Conservation (phyloP, 2,329 filamentous ascomycete species). For the Tolypocladium endophyticum region DNA sequence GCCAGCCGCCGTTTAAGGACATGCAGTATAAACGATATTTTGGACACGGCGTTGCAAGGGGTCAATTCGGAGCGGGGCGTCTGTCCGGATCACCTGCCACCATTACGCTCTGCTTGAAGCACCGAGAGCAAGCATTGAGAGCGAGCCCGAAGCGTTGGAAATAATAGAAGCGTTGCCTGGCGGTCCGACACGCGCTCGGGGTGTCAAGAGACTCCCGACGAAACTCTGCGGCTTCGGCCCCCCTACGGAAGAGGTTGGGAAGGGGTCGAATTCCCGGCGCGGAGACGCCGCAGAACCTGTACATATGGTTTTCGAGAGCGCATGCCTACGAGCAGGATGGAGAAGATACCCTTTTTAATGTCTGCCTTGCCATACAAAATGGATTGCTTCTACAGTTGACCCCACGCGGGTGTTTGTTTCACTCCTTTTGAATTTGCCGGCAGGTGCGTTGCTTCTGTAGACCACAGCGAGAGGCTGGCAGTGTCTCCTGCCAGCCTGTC, state of each 20-base stretch:
- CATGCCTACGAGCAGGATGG: not conserved
- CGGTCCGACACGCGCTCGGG: not conserved
- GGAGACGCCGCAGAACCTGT: not conserved
- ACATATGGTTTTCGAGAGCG: not conserved
- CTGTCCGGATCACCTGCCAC: not conserved
- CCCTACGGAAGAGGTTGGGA: not conserved
- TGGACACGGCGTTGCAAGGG: not conserved
- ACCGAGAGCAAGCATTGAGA: not conserved
- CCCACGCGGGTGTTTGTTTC: not conserved
- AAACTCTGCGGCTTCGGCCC: not conserved
- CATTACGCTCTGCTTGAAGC: not conserved
- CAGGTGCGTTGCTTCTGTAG: not conserved
- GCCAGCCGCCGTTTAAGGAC: too few relatives aligned
- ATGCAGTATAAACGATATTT: not conserved
- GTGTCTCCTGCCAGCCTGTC: not conserved
- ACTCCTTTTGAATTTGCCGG: not conserved
- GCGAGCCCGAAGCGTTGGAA: not conserved
- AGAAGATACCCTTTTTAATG: not conserved
- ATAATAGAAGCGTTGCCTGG: not conserved
- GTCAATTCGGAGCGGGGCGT: not conserved
- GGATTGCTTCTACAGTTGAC: not conserved
- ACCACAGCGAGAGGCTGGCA: not conserved
- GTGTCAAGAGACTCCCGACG: not conserved
- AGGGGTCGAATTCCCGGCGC: not conserved
- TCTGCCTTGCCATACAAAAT: not conserved